Percentiles rank a stretch among this genome's conserved stretches.
Evolutionary conservation across 2,329 filamentous ascomycete genomes (phyloP).

Genomic region (Aspergillus pseudotamarii): DNA sequence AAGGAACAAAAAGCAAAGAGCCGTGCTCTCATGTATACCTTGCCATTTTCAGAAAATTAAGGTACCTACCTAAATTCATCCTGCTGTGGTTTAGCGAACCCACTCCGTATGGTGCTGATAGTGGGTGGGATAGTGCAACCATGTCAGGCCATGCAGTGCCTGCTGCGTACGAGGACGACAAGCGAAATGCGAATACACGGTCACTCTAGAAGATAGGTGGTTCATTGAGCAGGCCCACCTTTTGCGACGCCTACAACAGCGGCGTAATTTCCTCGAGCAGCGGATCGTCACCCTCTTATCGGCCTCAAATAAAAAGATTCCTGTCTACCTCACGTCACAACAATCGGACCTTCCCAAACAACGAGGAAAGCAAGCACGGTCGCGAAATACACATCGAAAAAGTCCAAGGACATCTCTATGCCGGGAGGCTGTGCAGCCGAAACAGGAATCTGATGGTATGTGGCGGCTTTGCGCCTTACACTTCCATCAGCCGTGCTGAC

Average conservation of each 20-base stretch:
- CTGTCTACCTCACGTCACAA: background rate
- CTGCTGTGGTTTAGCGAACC: background rate
- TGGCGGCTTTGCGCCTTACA: background rate
- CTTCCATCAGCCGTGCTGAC: background rate
- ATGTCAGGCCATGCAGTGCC: slow-evolving; percentile 4
- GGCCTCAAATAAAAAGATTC: background rate
- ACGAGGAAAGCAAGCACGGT: background rate
- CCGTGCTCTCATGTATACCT: background rate
- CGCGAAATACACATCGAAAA: background rate
- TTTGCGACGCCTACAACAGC: background rate
- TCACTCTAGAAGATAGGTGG: slow-evolving; percentile 1
- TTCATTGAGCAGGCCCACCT: background rate
- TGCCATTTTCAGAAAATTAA: slow-evolving; percentile 5
- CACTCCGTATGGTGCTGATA: background rate
- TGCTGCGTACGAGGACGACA: slow-evolving; percentile 1
- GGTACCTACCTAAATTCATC: background rate
- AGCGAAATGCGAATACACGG: slow-evolving; percentile 1
- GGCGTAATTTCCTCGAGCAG: slow-evolving; percentile 1
- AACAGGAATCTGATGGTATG: slow-evolving; percentile 1
- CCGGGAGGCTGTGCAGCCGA: background rate
- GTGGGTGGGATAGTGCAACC: background rate
- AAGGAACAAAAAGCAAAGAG: slow-evolving; percentile 4
- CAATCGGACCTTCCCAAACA: background rate
- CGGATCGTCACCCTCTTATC: background rate
- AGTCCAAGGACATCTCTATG: background rate